Evolutionary conservation across 2,329 filamentous ascomycete species (phyloP).

Genomic region (Westerdykella ornata): DNA sequence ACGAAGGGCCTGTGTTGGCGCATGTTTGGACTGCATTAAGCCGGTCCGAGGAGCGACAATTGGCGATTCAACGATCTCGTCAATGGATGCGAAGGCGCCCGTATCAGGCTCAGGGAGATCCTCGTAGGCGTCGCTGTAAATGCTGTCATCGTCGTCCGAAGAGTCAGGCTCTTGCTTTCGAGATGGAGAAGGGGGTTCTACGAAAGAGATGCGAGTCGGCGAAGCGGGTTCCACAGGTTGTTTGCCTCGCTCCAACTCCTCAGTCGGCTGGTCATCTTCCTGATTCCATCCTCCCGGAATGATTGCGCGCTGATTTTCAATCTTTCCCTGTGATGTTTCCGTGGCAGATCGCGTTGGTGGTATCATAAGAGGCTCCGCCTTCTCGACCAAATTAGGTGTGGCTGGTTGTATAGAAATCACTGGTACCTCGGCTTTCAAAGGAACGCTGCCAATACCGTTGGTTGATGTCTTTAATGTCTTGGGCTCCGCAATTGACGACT

Average conservation of each 20-base stretch:
- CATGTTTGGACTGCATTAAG: constrained; percentile 21
- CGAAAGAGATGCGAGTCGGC: constrained; percentile 33
- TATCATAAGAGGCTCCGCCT: constrained; percentile 8
- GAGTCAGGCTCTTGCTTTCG: constrained; percentile 9
- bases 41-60: constrained; percentile 24
- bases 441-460: constrained; percentile 8
- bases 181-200: constrained; percentile 4
- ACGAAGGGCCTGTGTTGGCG: constrained; percentile 5
- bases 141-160: constrained; percentile 41
- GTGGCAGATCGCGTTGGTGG: background rate
- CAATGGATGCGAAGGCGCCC: constrained; percentile 63
- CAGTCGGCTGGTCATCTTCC: constrained; percentile 20
- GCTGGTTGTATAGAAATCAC: constrained; percentile 32
- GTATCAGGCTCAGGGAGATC: constrained; percentile 60
- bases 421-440: constrained; percentile 19
- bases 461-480: constrained; percentile 21
- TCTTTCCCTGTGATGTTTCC: constrained; percentile 1
- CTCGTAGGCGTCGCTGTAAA: constrained; percentile 74
- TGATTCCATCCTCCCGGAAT: constrained; percentile 30
- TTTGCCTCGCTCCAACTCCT: background rate
- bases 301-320: constrained; percentile 20
- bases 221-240: background rate
- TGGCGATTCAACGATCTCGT: constrained; percentile 63
- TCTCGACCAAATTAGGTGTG: constrained; percentile 27
- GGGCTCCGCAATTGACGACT: constrained; percentile 17